A percentile compares a stretch with the other conserved stretches of the same genome.
Conservation (phyloP, 441 rosid species). For the Sinapis alba region DNA sequence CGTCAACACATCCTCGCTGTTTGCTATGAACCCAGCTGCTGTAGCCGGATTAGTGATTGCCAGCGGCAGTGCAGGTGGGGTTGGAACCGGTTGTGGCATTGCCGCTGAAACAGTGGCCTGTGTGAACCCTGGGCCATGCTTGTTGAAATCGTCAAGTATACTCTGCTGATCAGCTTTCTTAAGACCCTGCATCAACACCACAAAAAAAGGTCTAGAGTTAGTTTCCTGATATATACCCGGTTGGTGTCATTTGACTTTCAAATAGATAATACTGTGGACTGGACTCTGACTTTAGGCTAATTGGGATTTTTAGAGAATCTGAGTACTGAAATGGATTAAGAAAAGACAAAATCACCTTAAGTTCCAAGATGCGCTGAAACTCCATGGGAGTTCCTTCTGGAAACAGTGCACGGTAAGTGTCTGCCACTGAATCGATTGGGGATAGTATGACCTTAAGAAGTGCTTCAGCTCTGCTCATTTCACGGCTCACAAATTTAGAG, state of each 20-base stretch:
- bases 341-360: constrained; percentile 57
- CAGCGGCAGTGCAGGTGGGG: constrained; percentile 47
- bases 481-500: constrained; percentile 93
- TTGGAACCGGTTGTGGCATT: constrained; percentile 50
- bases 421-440: constrained; percentile 98
- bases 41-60: constrained; percentile 49
- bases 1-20: constrained; percentile 91
- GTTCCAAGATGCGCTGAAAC: constrained; percentile 97
- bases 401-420: constrained; percentile 87
- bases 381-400: constrained; percentile 99
- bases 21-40: constrained; percentile 70
- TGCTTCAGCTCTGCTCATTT: constrained; percentile 99
- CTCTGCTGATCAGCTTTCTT: constrained; percentile 93
- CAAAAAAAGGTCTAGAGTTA: background rate
- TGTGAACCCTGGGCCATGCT: constrained; percentile 71
- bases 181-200: constrained; percentile 67
- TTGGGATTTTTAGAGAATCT: background rate
- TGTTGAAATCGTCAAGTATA: constrained; percentile 94
- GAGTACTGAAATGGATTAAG: background rate
- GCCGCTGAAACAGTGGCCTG: constrained; percentile 52
- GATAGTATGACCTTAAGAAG: constrained; percentile 97
- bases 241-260: no score
- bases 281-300: background rate
- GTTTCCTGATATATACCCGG: background rate
- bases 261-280: background rate